Evolutionary conservation across 1,284 basidiomycete genomes (phyloP).

Genomic region (Puccinia brachypodii): DNA sequence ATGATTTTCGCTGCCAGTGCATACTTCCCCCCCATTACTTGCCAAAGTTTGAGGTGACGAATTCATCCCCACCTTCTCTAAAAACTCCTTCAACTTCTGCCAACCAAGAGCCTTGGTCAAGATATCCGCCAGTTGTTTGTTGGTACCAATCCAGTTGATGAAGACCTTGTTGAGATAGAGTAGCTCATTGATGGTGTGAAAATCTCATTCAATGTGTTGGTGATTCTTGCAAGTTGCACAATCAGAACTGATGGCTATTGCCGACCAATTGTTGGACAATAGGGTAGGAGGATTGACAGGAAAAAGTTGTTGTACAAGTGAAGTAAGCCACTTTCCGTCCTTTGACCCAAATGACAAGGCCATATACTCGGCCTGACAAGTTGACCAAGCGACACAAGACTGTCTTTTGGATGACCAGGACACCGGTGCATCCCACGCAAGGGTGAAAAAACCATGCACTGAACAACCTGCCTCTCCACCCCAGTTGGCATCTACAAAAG

Average conservation of each 20-base stretch:
- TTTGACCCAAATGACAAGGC: slow-evolving; percentile 10
- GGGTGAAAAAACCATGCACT: neutral
- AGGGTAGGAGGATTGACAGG: neutral
- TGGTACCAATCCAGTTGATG: neutral
- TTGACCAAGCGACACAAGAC: neutral
- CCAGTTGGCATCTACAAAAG: slow-evolving; percentile 17
- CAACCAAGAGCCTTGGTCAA: neutral
- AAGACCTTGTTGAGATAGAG: neutral
- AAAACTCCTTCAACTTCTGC: neutral
- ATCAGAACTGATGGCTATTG: neutral
- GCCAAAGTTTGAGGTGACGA: neutral
- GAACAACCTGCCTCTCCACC: neutral
- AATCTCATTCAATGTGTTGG: neutral
- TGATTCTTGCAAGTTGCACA: neutral
- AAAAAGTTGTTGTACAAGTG: neutral
- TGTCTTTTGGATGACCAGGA: slow-evolving; percentile 13
- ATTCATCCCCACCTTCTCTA: too few relatives aligned
- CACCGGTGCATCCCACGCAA: neutral
- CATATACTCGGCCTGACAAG: slow-evolving; percentile 20
- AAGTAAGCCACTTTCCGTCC: neutral
- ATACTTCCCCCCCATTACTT: slow-evolving; percentile 16
- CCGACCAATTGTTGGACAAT: neutral
- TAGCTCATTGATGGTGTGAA: neutral
- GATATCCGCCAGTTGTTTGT: neutral
- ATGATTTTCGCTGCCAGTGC: neutral